A percentile compares a stretch with the other conserved stretches of the same genome.
These are phyloP conservation scores for Xylona heveae DNA, from an alignment of 495 filamentous ascomycete genomes.

Conservation along the genomic window DNA sequence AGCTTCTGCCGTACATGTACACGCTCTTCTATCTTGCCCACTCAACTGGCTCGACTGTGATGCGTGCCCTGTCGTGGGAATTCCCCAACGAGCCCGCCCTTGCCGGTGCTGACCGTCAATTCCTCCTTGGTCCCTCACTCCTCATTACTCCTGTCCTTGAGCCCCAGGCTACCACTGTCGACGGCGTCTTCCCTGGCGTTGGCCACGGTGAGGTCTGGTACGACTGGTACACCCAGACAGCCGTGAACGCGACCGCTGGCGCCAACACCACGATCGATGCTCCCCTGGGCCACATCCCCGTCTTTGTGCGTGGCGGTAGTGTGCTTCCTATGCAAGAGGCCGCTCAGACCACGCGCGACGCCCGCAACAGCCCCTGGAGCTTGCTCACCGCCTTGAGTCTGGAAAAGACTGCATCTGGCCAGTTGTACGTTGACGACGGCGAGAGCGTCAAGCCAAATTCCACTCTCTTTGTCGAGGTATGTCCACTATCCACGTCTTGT, in stretches of 20 bases:
- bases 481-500: too few relatives aligned
- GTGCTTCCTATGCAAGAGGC: constrained; percentile 52
- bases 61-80: constrained; percentile 70
- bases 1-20: constrained; percentile 62
- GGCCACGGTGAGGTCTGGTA: constrained; percentile 45
- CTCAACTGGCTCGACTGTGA: constrained; percentile 46
- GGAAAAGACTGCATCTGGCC: constrained; percentile 36
- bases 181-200: constrained; percentile 59
- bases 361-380: constrained; percentile 46
- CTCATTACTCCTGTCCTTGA: constrained; percentile 53
- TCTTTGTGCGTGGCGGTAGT: constrained; percentile 50
- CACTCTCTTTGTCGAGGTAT: constrained; percentile 35
- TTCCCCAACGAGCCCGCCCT: constrained; percentile 58
- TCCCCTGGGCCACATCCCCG: constrained; percentile 58
- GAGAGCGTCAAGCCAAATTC: constrained; percentile 38
- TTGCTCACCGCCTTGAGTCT: constrained; percentile 38
- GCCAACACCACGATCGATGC: constrained; percentile 60
- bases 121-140: constrained; percentile 50
- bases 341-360: constrained; percentile 43
- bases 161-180: constrained; percentile 37
- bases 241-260: constrained; percentile 28
- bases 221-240: constrained; percentile 56
- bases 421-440: constrained; percentile 69
- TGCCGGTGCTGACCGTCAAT: constrained; percentile 47
- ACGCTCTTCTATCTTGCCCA: constrained; percentile 56